A percentile compares a stretch with the other conserved stretches of the same genome.
These are phyloP conservation scores for Yamadazyma trypodendri DNA, from an alignment of 1,139 yeast genomes.

Conservation along the genomic window DNA sequence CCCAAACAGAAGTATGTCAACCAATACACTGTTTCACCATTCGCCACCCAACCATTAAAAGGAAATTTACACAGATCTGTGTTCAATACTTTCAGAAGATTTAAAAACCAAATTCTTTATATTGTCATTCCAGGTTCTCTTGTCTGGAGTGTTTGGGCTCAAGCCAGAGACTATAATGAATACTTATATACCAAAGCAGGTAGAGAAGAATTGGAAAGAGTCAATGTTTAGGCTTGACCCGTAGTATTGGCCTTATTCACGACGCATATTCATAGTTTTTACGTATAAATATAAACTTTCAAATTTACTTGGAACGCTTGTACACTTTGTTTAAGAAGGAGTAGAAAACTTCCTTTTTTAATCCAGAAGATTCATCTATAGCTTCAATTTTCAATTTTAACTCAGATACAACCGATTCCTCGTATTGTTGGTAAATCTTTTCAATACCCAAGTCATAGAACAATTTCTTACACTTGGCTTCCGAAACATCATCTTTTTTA, in stretches of 20 bases:
- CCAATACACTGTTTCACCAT: conserved; percentile 87
- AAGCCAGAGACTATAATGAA: conserved; percentile 88
- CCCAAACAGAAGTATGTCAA: conserved; percentile 87
- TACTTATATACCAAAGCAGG: conserved; percentile 97
- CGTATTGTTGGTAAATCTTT: conserved; percentile 72
- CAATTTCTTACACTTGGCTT: conserved; percentile 68
- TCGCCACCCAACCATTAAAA: conserved; percentile 88
- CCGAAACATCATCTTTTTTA: conserved; percentile 68
- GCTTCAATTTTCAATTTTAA: conserved; percentile 62
- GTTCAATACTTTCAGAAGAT: conserved; percentile 94
- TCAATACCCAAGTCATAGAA: conserved; percentile 75
- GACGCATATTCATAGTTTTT: background rate
- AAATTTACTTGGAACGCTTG: conserved; percentile 76
- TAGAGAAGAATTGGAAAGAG: conserved; percentile 86
- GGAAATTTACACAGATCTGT: conserved; percentile 83
- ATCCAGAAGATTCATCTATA: conserved; percentile 88
- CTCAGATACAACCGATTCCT: conserved; percentile 69
- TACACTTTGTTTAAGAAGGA: conserved; percentile 87
- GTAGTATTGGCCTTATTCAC: background rate
- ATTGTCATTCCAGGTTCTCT: conserved; percentile 74
- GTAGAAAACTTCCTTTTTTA: conserved; percentile 80
- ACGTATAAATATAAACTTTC: background rate
- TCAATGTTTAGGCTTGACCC: conserved; percentile 60
- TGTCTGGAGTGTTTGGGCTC: conserved; percentile 85
- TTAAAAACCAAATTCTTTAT: conserved; percentile 79